These are phyloP conservation scores for Eutrema heterophyllum DNA, from an alignment of 345 rosid species.

Conservation along the genomic window DNA sequence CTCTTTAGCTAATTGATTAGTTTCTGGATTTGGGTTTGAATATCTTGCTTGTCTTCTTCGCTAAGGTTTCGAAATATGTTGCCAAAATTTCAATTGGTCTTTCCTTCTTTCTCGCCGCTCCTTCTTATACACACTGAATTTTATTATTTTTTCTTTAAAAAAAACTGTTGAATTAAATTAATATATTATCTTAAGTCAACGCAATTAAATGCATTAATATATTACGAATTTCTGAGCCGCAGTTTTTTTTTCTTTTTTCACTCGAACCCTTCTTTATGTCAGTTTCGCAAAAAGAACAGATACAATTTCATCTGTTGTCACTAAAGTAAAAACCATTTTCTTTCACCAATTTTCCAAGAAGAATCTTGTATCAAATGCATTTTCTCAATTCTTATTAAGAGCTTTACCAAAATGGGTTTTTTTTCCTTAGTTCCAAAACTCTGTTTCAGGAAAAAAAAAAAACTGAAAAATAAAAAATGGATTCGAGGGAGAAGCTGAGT, in stretches of 20 bases:
- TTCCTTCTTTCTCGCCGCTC: slow-evolving; percentile 8
- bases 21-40: not conserved
- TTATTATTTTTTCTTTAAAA: not conserved
- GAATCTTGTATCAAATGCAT: slow-evolving; percentile 8
- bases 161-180: no score
- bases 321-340: no score
- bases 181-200: not conserved
- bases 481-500: not conserved
- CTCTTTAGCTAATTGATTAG: not conserved
- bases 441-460: not conserved
- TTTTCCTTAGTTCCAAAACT: slow-evolving; percentile 6
- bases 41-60: slow-evolving; percentile 24
- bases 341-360: not conserved
- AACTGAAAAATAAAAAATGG: not conserved
- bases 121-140: not conserved
- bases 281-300: no score
- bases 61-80: slow-evolving; percentile 14
- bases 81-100: not conserved
- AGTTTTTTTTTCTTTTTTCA: no score
- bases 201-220: no score
- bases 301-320: no score
- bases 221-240: no score
- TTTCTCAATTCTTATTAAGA: slow-evolving; percentile 15
- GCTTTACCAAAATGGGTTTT: slow-evolving; percentile 10
- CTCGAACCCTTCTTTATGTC: no score